Evolutionary conservation across 352 stramenopile species (phyloP).

Genomic region (Globisporangium canariense): DNA sequence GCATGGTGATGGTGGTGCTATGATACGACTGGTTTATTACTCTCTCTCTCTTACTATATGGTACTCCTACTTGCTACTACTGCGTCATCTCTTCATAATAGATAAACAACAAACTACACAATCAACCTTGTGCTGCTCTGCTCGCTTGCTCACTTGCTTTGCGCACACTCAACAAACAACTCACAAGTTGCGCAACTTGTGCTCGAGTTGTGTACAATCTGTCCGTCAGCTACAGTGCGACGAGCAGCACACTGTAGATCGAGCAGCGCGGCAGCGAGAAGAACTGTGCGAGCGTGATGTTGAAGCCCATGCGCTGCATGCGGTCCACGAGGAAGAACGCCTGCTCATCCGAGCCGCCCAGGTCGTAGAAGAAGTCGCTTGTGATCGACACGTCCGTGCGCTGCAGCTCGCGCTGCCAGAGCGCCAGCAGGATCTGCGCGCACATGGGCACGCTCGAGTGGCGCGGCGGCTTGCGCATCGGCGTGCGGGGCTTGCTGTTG

Average conservation of each 20-base stretch:
- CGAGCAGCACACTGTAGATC: conserved; percentile 66
- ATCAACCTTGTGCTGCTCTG: neutral
- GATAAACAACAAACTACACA: conserved; percentile 4
- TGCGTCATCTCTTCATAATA: conserved; percentile 5
- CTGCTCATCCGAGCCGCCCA: conserved; percentile 15
- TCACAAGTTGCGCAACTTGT: neutral
- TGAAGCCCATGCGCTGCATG: conserved; percentile 65
- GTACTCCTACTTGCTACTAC: conserved; percentile 11
- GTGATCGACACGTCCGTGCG: conserved; percentile 41
- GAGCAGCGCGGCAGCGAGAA: conserved; percentile 60
- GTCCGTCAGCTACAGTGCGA: conserved; percentile 36
- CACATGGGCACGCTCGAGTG: conserved; percentile 66
- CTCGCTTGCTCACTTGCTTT: neutral
- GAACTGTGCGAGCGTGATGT: conserved; percentile 61
- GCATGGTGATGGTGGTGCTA: neutral
- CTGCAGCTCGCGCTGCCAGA: conserved; percentile 65
- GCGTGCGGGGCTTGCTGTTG: conserved; percentile 20
- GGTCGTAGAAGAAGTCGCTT: conserved; percentile 16
- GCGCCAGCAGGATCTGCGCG: conserved; percentile 55
- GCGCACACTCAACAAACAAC: neutral
- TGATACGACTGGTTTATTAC: neutral
- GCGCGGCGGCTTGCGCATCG: conserved; percentile 55
- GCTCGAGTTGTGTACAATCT: neutral
- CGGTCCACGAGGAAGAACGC: conserved; percentile 40
- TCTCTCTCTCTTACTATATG: neutral